These are phyloP conservation scores for Suillus subaureus DNA, from an alignment of 768 basidiomycete species.

Conservation along the genomic window DNA sequence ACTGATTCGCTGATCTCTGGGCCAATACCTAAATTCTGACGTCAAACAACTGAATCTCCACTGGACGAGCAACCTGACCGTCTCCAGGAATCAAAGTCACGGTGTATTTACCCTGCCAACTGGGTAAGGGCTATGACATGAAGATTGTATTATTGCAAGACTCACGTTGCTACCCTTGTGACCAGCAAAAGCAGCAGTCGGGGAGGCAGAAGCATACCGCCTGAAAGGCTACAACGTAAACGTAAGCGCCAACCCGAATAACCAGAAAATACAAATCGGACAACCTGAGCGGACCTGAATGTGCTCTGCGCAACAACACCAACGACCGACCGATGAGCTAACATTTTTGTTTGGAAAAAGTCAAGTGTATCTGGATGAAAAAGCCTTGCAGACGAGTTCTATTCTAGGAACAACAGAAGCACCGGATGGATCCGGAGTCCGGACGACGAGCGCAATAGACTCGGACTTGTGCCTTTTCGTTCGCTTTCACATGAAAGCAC, in stretches of 20 bases:
- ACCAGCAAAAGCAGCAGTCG: conserved; percentile 89
- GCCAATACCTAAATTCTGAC: conserved; percentile 76
- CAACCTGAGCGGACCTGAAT: conserved; percentile 52
- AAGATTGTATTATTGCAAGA: conserved; percentile 14
- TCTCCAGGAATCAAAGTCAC: conserved; percentile 98
- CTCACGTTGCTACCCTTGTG: conserved; percentile 87
- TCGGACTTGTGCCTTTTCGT: neutral
- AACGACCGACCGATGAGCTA: conserved; percentile 58
- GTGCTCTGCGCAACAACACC: conserved; percentile 57
- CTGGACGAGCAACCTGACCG: conserved; percentile 51
- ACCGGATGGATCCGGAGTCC: conserved; percentile 4
- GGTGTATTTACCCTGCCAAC: conserved; percentile 85
- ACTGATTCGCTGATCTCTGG: conserved; percentile 98
- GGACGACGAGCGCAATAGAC: neutral
- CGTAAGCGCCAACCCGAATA: conserved; percentile 12
- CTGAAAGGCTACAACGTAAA: conserved; percentile 48
- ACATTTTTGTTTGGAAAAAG: conserved; percentile 47
- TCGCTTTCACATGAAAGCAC: neutral
- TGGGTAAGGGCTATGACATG: conserved; percentile 1
- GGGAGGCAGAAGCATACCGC: conserved; percentile 67
- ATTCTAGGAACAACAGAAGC: neutral
- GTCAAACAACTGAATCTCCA: conserved; percentile 20
- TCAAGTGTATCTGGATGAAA: conserved; percentile 21
- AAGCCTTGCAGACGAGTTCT: conserved; percentile 14
- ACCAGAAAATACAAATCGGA: conserved; percentile 1